Base-by-base conservation (phyloP, 2,329 filamentous ascomycete genomes). In the Fusarium verticillioides region DNA sequence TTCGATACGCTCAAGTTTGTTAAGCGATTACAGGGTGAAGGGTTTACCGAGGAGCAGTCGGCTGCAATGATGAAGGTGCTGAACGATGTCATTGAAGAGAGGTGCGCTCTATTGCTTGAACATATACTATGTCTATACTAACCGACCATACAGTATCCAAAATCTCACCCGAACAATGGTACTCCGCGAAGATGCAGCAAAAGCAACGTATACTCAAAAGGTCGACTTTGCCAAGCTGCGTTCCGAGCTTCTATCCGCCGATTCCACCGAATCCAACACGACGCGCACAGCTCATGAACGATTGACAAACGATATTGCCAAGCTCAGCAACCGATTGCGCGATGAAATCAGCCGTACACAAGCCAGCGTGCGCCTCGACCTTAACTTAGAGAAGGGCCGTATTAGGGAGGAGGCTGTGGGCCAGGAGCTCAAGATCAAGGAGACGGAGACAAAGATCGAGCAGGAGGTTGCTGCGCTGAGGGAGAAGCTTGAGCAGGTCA, bases 1-100 rank as follows among this genome's bases (percentile, higher is more conserved):
- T 99, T 99, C 81, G 96, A 99, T 83, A 99, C 96, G 2, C 89
- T 99, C 70, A 98, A 97, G 84, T 97, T 99, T 81, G 95, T 99
- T 43, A 94, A 97, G 84, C 89, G 94, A 59, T 86, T 99, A 44
- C 92, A 96, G 82, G 90, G 90, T 75, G 96, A 99, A 81, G 96
- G 96, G 0, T 98, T 98, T 82, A 97, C 94, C 30, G 96, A 98
- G 82, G 93, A 95, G 76, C 96, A 99, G 83, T 92, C 95, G 5
- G 95, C 94, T 32, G 96, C 96, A n/a, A 96, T 98, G 93, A 98
- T 99, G 96, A 94, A 94, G 81, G 94, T 98, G 11, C 87, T 99
- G 43, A 95, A 95, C 83, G 95, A 98, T 82, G 96, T 98, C 15
- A 98, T 99, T 74, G 94, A 98, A 82, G 96, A 99, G 84, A 97